These are phyloP conservation scores for Sungouiella thailandica DNA, from an alignment of 805 yeast species.

Conservation along the genomic window DNA sequence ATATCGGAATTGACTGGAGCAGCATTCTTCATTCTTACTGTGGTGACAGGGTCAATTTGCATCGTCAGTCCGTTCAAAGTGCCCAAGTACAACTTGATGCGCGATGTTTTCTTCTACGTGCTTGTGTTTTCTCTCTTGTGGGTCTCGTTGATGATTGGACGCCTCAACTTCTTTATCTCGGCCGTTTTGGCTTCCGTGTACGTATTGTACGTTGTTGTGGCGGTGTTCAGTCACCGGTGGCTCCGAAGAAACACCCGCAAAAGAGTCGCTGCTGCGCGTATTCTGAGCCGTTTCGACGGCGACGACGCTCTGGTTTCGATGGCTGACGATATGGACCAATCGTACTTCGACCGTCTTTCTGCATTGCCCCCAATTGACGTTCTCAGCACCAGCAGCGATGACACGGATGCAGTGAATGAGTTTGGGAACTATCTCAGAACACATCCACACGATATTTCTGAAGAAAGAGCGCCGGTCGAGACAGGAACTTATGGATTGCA, in stretches of 20 bases:
- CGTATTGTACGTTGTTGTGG: constrained; percentile 49
- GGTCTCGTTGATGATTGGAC: constrained; percentile 51
- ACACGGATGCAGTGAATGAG: constrained; percentile 6
- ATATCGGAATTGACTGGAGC: constrained; percentile 91
- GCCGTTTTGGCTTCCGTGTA: constrained; percentile 53
- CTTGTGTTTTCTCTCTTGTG: constrained; percentile 46
- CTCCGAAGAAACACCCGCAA: constrained; percentile 6
- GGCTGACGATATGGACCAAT: neutral
- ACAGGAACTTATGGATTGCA: constrained; percentile 31
- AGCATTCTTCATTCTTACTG: constrained; percentile 73
- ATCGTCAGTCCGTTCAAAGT: constrained; percentile 61
- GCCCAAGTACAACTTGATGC: constrained; percentile 43
- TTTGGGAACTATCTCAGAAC: constrained; percentile 9
- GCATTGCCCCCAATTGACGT: constrained; percentile 2
- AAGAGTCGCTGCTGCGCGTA: constrained; percentile 7
- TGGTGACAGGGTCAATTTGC: constrained; percentile 77
- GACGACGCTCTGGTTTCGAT: neutral
- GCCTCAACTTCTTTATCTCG: constrained; percentile 53
- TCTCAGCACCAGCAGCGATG: neutral
- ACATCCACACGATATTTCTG: constrained; percentile 7
- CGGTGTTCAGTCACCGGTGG: constrained; percentile 22
- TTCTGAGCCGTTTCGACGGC: constrained; percentile 10
- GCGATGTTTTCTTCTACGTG: constrained; percentile 59
- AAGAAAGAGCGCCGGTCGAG: constrained; percentile 10
- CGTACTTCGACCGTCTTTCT: neutral